Evolutionary conservation across 2,329 filamentous ascomycete species (phyloP), one percentile per base, ranked within the genome.

Genomic region (Talaromyces pinophilus): DNA sequence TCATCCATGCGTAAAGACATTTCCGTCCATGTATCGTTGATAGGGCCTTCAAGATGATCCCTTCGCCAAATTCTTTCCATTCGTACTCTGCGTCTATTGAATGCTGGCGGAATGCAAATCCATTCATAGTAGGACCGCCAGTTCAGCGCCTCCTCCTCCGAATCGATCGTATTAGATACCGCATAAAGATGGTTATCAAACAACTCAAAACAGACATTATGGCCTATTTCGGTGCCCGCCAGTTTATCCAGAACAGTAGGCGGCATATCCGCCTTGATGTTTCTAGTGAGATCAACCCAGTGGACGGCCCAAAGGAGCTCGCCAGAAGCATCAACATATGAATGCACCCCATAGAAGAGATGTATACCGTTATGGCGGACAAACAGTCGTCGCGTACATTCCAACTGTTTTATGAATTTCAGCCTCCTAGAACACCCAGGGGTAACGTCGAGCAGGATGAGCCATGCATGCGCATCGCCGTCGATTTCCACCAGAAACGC

Each of bases 1-100:
- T 91, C 87, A 67, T 91, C 86, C 40, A 80, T 81, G 33, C 86
- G 83, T 1, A 93, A 79, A 3, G 84, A 84, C 3, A 93, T 78
- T 66, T 87, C 86, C 0, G 86, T 89, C 90, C 90, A 93, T 2
- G 89, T 85, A 70, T 92, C 88, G 70, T 93, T 90, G 17, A 92
- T 87, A 0, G 89, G 86, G 0, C 90, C 90, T 74, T 93, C 90
- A 33, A 79, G 80, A 70, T 92, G 88, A 60, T 89, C 83, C 17
- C 90, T 85, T 7, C 90, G 83, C 85, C 88, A 92, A 54, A 89
- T 82, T 22, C 80, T 78, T 64, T 82, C 82, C n/a, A 80, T 78
- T 68, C 84, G 78, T n/a, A 82, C 69, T 33, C 78, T 76, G n/a
- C 83, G 81, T 2, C 79, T 74, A 38, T 80, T 71, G 7, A 70